A percentile compares a stretch with the other conserved stretches of the same genome.
Conservation (phyloP, 306 rosid genomes). For the Cucurbita argyrosperma region DNA sequence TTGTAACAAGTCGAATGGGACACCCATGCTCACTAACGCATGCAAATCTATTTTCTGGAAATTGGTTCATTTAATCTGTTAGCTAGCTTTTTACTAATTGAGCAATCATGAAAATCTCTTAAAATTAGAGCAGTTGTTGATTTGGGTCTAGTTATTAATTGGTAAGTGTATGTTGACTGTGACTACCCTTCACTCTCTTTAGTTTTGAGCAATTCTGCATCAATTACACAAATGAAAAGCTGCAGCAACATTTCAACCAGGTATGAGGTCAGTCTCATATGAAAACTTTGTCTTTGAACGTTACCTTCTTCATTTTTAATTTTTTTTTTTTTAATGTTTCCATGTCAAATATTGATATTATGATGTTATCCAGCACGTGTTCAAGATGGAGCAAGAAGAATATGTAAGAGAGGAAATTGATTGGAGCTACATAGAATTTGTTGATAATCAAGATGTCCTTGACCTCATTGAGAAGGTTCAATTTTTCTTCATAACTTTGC, state of each 20-base stretch:
- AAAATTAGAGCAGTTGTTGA: background rate
- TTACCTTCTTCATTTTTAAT: background rate
- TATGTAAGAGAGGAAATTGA: conserved; percentile 65
- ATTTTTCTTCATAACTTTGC: background rate
- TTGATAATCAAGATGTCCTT: conserved; percentile 78
- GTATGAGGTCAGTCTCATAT: conserved; percentile 87
- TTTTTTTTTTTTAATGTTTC: background rate
- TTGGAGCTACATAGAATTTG: conserved; percentile 86
- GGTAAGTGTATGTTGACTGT: background rate
- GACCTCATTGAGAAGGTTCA: conserved; percentile 91
- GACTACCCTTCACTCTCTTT: conserved; percentile 17
- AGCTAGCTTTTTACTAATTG: background rate
- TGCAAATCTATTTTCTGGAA: background rate
- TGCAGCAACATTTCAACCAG: conserved; percentile 99
- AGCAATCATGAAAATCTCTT: background rate
- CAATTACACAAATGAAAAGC: conserved; percentile 86
- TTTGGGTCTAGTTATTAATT: background rate
- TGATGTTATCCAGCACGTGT: conserved; percentile 64
- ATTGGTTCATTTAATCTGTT: background rate
- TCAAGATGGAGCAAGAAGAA: conserved; percentile 91
- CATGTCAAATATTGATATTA: conserved; percentile 22
- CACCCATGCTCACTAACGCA: background rate
- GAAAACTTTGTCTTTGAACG: conserved; percentile 21
- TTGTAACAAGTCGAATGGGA: background rate
- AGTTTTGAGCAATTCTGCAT: conserved; percentile 95